Percentiles rank a stretch among this genome's conserved stretches.
phyloP scores from a whole-genome alignment of 2,329 filamentous ascomycete species.

The Aspergillus aculeatinus region DNA sequence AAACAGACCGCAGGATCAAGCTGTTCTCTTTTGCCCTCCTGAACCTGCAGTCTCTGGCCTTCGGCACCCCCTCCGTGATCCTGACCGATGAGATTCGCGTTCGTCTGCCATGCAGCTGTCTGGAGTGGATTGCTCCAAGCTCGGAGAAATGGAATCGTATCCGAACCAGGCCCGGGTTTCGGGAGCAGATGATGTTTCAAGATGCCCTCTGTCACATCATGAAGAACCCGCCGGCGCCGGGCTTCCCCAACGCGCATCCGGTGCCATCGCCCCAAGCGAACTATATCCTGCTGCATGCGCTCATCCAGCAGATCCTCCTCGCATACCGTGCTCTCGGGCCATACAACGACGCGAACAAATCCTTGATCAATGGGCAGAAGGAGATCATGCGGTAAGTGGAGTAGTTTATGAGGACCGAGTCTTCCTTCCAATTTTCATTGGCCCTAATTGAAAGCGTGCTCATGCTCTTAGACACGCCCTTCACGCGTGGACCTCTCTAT shows the following conservation, averaged over 20 bases:
- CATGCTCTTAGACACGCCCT: conserved; percentile 33
- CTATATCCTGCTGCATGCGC: conserved; percentile 60
- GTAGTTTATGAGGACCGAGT: too few species aligned
- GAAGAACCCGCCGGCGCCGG: too few species aligned
- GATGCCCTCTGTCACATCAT: conserved; percentile 15
- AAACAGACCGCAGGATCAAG: conserved; percentile 25
- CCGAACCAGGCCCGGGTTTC: too few species aligned
- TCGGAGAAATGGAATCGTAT: conserved; percentile 18
- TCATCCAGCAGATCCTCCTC: conserved; percentile 70
- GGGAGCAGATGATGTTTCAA: conserved; percentile 16
- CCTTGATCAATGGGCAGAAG: too few species aligned
- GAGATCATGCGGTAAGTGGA: conserved; percentile 14
- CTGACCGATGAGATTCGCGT: conserved; percentile 28
- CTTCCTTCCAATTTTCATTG: too few species aligned
- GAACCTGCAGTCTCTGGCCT: conserved; percentile 29
- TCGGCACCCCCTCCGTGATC: conserved; percentile 25
- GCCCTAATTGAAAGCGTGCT: too few species aligned
- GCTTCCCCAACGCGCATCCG: too few species aligned
- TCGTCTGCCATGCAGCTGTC: conserved; percentile 26
- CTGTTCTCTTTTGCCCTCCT: conserved; percentile 28
- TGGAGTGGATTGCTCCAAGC: conserved; percentile 25
- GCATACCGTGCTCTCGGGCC: background rate
- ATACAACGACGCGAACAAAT: too few species aligned
- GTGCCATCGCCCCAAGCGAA: too few species aligned
- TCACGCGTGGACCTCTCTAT: conserved; percentile 40